Conservation (phyloP, 768 basidiomycete genomes). For the Mycena rebaudengoi region DNA sequence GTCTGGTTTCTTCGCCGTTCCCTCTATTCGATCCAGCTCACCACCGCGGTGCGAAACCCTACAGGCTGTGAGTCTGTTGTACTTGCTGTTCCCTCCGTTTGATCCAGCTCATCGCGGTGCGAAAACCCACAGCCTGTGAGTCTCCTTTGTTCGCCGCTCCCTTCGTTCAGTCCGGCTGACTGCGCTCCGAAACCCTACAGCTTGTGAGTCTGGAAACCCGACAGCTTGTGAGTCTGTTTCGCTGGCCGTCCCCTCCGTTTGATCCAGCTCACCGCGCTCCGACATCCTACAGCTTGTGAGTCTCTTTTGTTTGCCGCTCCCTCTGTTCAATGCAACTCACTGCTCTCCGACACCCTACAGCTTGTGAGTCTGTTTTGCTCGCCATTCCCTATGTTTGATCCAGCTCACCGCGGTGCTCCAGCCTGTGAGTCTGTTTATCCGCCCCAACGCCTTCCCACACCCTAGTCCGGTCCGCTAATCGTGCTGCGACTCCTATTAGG, state of each 20-base stretch:
- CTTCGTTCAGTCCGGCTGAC: background rate
- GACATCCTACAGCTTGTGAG: background rate
- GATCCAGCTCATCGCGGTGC: background rate
- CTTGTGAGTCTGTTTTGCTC: background rate
- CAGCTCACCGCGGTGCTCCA: background rate
- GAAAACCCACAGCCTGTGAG: background rate
- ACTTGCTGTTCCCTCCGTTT: background rate
- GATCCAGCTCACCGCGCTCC: background rate
- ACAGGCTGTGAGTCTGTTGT: background rate
- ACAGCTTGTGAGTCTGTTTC: background rate
- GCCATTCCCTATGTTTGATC: background rate
- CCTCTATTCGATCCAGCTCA: too few relatives aligned
- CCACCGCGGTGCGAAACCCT: too few relatives aligned
- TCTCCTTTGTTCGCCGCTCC: background rate
- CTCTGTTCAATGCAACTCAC: background rate
- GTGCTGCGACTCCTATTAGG: too few relatives aligned
- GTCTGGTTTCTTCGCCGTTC: background rate
- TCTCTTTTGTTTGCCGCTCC: background rate
- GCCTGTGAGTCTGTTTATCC: background rate
- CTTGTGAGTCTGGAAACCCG: background rate
- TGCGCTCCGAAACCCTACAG: background rate
- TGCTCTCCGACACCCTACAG: background rate
- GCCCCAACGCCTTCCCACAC: background rate
- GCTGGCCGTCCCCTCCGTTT: background rate
- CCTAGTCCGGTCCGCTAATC: background rate